Evolutionary conservation across 2,329 filamentous ascomycete species (phyloP), one percentile per base, ranked within the genome.

Genomic region (Tolypocladium nubicola): DNA sequence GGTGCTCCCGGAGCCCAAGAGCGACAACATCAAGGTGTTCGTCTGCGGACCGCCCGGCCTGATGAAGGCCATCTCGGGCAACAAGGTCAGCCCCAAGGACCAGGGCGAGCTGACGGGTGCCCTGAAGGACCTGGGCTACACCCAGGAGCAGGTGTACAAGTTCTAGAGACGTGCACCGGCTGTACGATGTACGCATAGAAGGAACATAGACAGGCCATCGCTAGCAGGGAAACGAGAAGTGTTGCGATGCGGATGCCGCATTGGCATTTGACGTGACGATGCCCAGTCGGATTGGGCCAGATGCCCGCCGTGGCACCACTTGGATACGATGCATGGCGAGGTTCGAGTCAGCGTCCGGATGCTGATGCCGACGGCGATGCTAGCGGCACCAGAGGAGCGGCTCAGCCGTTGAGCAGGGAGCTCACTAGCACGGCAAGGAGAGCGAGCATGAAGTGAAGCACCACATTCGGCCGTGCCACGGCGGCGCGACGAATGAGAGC

Each of bases 11-110:
- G 91, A 95, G 75, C 91, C 94, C 61, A 94, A 94, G 81, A 82
- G 83, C 66, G 88, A 88, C 63, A 94, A 96, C 76, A 86, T 96
- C 79, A 97, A 97, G 85, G 75, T 97, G 61, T 97, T 99, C 68
- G 90, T 99, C 41, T 97, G 93, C 74, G 93, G 93, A 0, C 94
- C 94, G 14, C 92, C 93, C 3, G 89, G 87, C 47, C 72, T 97
- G 80, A 96, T 96, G 85, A 96, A 96, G 74, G 88, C 91, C 59
- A 85, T 97, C 64, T 93, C 88, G 41, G 94, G 94, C 39, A 75
- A 76, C 68, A 97, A 99, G 89, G 86, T 87, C 72, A 94, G 88
- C 75, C 91, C 92, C n/a, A 80, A 83, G 67, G 91, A 99, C 72
- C 94, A 99, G 78, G 94, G 94, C 65, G 93, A 97, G 76, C 80